A percentile compares a stretch with the other conserved stretches of the same genome.
These are phyloP conservation scores for Quercus parvula DNA, from an alignment of 306 rosid genomes.

Conservation along the genomic window DNA sequence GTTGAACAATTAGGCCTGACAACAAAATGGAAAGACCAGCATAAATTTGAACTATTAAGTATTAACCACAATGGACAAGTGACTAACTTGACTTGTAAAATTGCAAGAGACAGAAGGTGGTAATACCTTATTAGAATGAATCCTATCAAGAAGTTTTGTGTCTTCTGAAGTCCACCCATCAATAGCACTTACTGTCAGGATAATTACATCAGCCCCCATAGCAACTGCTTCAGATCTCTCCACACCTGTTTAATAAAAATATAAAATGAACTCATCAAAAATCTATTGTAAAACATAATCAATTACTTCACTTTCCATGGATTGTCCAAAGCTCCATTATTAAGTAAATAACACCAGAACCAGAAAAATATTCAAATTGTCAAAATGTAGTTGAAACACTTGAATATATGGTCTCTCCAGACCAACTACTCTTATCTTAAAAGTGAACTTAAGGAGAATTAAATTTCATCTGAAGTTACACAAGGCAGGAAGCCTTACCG, in stretches of 20 bases:
- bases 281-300: not conserved
- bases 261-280: not conserved
- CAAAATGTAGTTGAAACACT: not conserved
- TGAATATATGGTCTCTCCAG: not conserved
- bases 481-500: constrained; percentile 42
- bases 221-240: constrained; percentile 98
- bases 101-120: not conserved
- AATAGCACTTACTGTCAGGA: constrained; percentile 79
- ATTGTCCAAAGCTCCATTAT: not conserved
- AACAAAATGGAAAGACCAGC: not conserved
- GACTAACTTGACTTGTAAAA: not conserved
- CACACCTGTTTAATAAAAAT: constrained; percentile 55
- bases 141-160: constrained; percentile 65
- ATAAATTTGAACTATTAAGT: not conserved
- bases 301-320: not conserved
- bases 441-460: not conserved
- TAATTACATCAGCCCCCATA: constrained; percentile 78
- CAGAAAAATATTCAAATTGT: not conserved
- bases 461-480: not conserved
- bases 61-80: not conserved
- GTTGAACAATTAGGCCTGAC: constrained; percentile 7
- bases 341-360: not conserved
- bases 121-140: constrained; percentile 70
- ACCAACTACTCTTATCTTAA: not conserved
- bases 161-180: constrained; percentile 96